Base-by-base conservation (phyloP, 495 filamentous ascomycete species). In the Penicillium bovifimosum region DNA sequence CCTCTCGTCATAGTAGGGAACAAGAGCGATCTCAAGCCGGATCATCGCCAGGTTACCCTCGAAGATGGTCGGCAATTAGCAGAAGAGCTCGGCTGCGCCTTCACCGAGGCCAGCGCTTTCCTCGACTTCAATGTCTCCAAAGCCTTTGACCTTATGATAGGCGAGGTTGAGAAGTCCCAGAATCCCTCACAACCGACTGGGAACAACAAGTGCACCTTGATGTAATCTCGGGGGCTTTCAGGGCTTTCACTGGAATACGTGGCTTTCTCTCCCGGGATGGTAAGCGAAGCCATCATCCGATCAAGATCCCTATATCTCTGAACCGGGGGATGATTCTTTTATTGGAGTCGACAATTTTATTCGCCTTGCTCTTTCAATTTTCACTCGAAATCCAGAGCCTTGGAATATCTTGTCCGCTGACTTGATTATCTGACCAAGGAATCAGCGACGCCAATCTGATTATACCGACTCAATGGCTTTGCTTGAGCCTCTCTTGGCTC, bases 1-100 rank as follows among this genome's bases (percentile, higher is more conserved):
- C 95, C 93, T 11, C 83, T 97, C 59, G 87, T 93, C 54, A 83
- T 99, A 43, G 92, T 99, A 17, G 93, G 90, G 55, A 99, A 99
- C 74, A 99, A 99, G 76, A 88, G 83, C 59, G 93, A 99, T 68
- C 80, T 99, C 40, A 88, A 91, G 48, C 79, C 86, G 18, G 91
- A 96, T 66, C 92, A 96, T 67, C 86, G 92, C 46, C 91, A 97
- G 68, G 92, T 99, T 52, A 81, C 85, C 16, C 65, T 80, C 27
- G 91, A 96, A 44, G 86, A 95, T 54, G 93, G 92, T 54, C 83
- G 81, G 50, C 81, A 83, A 53, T 72, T 96, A 43, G 83, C 84
- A 13, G 86, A 92, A 45, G 86, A 95, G 65, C 88, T 92, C 73
- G 85, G 87, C 52, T 97, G 93, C 73, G 90, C 84, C 6, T 96